Evolutionary conservation across 768 basidiomycete species (phyloP).

Genomic region (Suillus placidus): DNA sequence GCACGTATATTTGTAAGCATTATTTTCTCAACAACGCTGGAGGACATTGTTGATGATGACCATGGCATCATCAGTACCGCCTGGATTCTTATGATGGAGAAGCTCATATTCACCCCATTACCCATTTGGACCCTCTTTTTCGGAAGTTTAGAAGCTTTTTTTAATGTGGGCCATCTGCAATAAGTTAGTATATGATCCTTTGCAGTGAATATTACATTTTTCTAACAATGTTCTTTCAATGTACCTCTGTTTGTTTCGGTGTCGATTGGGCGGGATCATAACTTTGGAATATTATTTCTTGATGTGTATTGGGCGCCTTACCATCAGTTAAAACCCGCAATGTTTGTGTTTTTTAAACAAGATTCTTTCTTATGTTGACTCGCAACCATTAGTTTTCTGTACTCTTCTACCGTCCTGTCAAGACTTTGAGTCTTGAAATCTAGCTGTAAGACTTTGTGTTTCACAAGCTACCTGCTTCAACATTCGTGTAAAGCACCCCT

Average conservation of each 20-base stretch:
- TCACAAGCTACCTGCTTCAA: background rate
- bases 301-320: background rate
- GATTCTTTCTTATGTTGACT: background rate
- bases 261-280: background rate
- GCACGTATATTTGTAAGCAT: too few relatives aligned
- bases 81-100: slow-evolving; percentile 81
- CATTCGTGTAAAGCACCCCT: background rate
- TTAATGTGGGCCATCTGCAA: background rate
- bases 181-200: background rate
- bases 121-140: too few relatives aligned
- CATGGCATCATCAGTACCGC: slow-evolving; percentile 94
- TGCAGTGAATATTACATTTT: background rate
- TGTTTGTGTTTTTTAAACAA: background rate
- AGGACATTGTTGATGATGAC: slow-evolving; percentile 98
- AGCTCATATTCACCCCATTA: too few relatives aligned
- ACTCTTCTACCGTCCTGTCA: background rate
- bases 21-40: slow-evolving; percentile 76
- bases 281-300: too few relatives aligned
- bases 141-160: background rate
- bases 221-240: background rate
- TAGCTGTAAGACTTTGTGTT: background rate
- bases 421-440: background rate
- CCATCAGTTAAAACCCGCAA: background rate
- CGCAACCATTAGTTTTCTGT: background rate
- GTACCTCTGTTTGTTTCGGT: background rate